Evolutionary conservation across 1,284 basidiomycete species (phyloP).

Genomic region (Phaffia rhodozyma): DNA sequence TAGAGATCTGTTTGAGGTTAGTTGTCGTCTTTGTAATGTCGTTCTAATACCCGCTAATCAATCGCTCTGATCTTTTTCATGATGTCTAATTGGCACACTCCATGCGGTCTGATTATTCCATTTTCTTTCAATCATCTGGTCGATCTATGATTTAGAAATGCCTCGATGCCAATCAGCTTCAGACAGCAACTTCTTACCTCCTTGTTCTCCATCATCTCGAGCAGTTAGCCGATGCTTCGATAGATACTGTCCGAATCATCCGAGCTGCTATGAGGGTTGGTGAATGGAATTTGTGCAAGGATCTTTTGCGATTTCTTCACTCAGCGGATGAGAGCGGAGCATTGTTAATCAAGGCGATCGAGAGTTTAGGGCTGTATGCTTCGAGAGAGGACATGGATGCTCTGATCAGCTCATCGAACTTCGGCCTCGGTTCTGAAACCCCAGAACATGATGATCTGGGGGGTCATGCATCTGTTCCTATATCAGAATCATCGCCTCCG

Average conservation of each 20-base stretch:
- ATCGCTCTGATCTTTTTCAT: not conserved
- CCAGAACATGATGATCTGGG: too few relatives aligned
- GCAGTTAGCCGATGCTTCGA: constrained; percentile 54
- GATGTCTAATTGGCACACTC: too few relatives aligned
- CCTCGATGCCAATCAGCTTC: constrained; percentile 57
- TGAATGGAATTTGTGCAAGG: constrained; percentile 66
- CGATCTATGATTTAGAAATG: constrained; percentile 47
- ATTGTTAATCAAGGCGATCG: constrained; percentile 43
- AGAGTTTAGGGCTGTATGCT: constrained; percentile 19
- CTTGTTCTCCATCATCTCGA: constrained; percentile 88
- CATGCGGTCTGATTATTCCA: too few relatives aligned
- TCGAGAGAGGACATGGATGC: not conserved
- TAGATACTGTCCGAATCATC: constrained; percentile 65
- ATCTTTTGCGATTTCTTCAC: constrained; percentile 79
- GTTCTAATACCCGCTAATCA: not conserved
- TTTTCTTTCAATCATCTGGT: not conserved
- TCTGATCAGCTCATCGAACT: too few relatives aligned
- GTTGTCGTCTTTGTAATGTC: constrained; percentile 19
- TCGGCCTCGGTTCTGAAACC: too few relatives aligned
- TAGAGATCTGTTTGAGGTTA: constrained; percentile 75
- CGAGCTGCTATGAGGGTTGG: constrained; percentile 53
- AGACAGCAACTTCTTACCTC: constrained; percentile 85
- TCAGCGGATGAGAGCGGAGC: constrained; percentile 75
- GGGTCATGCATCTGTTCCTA: too few relatives aligned
- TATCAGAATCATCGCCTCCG: too few relatives aligned